Base-by-base conservation (phyloP, 768 basidiomycete species). In the Suillus fuscotomentosus region DNA sequence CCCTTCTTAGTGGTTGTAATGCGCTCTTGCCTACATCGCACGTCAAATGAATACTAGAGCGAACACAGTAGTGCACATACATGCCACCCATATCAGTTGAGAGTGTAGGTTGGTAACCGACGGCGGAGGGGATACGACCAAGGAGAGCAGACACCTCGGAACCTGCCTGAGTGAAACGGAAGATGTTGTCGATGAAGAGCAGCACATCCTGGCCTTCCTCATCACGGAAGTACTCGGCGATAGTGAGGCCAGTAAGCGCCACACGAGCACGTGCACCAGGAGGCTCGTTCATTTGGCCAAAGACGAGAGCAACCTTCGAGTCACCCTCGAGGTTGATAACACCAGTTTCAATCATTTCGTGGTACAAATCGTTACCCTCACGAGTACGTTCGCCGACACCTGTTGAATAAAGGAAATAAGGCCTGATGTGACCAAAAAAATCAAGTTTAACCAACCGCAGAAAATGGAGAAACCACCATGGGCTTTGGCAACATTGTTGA, bases 401-500 rank as follows among this genome's bases (percentile, higher is more conserved):
- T 91, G 72, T 65, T 3, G 1, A 39, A 13, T 42, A 39, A 68
- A 66, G 71, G 62, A 68, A 57, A 61, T 63, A 60, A 53, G 51
- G 56, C 31, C 61, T 54, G 39, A 50, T 36, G 45, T 47, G 54
- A 59, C 17, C 60, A 39, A 48, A 38, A 61, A 15, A 43, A 11
- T 10, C 5, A 4, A 51, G 36, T 62, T 31, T 17, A 50, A 78
- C 86, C 54, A 73, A 94, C 93, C 94, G 73, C 93, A 95, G 88
- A 98, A 98, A 79, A 98, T 97, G 56, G 97, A 99, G 93, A 99
- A 98, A 94, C 97, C 97, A 94, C 97, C 97, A 79, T 99, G 97
- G 60, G 97, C 97, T 85, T 99, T 99, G 75, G 97, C 97, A 76
- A 99, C 95, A 85, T 99, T 99, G 89, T 99, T 99, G 84, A 99